Evolutionary conservation across 2,329 filamentous ascomycete species (phyloP), one percentile per base, ranked within the genome.

Genomic region (Hymenoscyphus fructigenus): DNA sequence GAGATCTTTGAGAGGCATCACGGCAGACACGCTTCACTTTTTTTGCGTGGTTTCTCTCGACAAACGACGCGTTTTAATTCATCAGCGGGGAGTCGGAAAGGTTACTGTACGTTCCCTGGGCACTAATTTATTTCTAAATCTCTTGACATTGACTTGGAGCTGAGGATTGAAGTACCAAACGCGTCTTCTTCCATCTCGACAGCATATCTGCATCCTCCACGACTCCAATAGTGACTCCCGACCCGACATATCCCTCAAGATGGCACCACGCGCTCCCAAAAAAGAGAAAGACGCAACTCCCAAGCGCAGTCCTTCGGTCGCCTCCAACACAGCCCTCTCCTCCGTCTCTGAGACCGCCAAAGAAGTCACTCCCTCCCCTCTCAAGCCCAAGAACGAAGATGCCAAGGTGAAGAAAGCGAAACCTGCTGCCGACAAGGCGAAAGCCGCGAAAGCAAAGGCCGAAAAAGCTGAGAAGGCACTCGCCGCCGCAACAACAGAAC

Each of bases 351-450:
- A 66, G 2, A 53, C 61, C n/a, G 28, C 60, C 26, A 57, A 60
- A 15, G 29, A 57, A 12, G 28, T 29, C 34, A 34, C 41, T 15
- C n/a, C 53, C 20, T 56, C 65, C 14, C 28, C 67, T 20, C 64
- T 70, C 7, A 71, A 70, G 47, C 62, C 68, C 32, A 70, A 69
- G 53, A 69, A 61, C 38, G 67, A 67, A 10, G 68, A 69, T 60
- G 44, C 65, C 7, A 71, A 72, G 60, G 67, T 71, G 23, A 63
- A 65, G 57, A 72, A 71, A 26, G 9, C 57, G 23, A 64, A 62
- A 17, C 4, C 41, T 64, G 23, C 57, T 34, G 17, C 50, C 20
- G 44, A 23, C n/a, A 23, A 44, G 17, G 20, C 15, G 15, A 65
- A 64, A 34, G 53, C 50, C 7, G 57, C 50, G 53, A 69, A 66